Conservation (phyloP, 805 yeast species). For the Myxozyma geophila region DNA sequence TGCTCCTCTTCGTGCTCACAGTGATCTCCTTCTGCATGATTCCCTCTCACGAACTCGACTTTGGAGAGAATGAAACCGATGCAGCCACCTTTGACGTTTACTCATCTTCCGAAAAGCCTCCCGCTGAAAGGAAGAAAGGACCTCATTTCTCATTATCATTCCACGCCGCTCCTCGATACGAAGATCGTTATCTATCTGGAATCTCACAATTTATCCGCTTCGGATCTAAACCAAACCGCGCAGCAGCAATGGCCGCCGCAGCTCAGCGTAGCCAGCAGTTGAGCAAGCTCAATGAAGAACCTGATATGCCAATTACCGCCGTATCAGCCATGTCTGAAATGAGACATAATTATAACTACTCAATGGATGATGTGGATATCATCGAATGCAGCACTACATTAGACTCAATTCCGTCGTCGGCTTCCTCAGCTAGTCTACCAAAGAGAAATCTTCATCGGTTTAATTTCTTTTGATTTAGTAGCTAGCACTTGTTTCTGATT, state of each 20-base stretch:
- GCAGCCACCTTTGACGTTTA: neutral
- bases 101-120: neutral
- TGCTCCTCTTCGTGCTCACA: conserved; percentile 21
- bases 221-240: neutral
- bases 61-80: neutral
- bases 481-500: neutral
- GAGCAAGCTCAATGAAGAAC: neutral
- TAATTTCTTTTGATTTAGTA: neutral
- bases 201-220: conserved; percentile 1
- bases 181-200: conserved; percentile 25
- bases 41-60: conserved; percentile 6
- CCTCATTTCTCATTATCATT: conserved; percentile 27
- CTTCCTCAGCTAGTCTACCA: neutral
- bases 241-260: neutral
- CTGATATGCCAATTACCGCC: conserved; percentile 12
- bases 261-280: neutral
- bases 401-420: neutral
- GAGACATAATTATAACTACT: conserved; percentile 6
- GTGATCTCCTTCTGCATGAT: conserved; percentile 11
- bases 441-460: neutral
- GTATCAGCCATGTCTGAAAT: conserved; percentile 8
- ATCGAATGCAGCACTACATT: neutral
- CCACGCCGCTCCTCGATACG: conserved; percentile 34
- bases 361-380: conserved; percentile 10
- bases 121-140: neutral